Evolutionary conservation across 345 rosid species (phyloP).

Genomic region (Melaleuca quinquenervia): DNA sequence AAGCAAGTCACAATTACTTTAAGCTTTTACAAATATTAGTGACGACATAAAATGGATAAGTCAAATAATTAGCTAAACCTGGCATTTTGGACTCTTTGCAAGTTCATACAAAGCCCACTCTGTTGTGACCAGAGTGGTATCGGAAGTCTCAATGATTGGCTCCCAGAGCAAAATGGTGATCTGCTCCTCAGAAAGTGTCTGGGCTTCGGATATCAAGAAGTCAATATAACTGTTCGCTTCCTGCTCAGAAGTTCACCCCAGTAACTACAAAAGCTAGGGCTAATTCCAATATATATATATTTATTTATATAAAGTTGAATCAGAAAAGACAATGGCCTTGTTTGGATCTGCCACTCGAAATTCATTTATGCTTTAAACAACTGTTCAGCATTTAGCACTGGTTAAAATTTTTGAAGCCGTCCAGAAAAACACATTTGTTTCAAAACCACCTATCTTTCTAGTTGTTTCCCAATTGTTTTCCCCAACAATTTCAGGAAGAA

Average conservation of each 20-base stretch:
- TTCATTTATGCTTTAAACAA: background rate
- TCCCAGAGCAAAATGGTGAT: slow-evolving; percentile 69
- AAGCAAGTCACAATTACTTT: background rate
- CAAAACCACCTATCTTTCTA: background rate
- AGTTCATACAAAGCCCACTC: slow-evolving; percentile 95
- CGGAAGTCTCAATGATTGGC: slow-evolving; percentile 58
- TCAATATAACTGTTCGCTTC: slow-evolving; percentile 41
- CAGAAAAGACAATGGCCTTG: background rate
- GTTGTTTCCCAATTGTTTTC: background rate
- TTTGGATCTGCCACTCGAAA: background rate
- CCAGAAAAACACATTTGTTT: background rate
- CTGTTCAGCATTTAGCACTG: background rate
- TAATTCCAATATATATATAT: background rate
- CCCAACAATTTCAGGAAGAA: background rate
- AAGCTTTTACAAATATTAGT: background rate
- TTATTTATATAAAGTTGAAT: background rate
- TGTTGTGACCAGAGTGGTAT: slow-evolving; percentile 67
- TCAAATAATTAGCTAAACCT: slow-evolving; percentile 19
- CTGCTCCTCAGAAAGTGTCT: slow-evolving; percentile 52
- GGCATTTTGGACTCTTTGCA: slow-evolving; percentile 44
- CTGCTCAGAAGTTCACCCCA: slow-evolving; percentile 14
- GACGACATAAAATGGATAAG: background rate
- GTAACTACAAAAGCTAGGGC: background rate
- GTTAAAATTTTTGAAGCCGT: background rate
- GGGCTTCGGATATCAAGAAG: slow-evolving; percentile 48